Percentiles rank a stretch among this genome's conserved stretches.
phyloP scores from a whole-genome alignment of 805 yeast genomes.

The Candida succiphila region DNA sequence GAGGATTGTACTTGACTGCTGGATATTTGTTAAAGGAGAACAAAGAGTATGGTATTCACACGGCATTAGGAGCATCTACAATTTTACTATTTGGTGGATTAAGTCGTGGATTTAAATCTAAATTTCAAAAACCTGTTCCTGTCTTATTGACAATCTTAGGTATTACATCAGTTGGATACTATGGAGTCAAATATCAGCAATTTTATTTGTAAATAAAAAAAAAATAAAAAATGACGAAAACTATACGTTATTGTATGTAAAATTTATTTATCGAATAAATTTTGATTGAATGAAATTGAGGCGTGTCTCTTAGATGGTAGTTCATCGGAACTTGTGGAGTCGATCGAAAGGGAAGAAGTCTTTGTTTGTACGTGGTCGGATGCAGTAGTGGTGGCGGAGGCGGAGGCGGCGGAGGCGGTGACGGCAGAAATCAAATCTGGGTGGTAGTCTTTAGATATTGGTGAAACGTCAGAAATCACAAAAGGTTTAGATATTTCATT shows the following conservation, averaged over 20 bases:
- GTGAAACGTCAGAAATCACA: conserved; percentile 55
- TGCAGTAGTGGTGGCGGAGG: too few relatives aligned
- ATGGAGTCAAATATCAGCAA: conserved; percentile 64
- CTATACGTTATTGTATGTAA: too few relatives aligned
- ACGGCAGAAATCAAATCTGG: too few relatives aligned
- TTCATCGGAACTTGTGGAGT: too few relatives aligned
- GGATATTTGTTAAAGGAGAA: conserved; percentile 69
- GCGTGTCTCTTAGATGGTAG: too few relatives aligned
- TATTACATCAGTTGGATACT: conserved; percentile 52
- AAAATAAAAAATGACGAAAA: too few relatives aligned
- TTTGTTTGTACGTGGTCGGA: too few relatives aligned
- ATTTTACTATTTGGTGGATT: conserved; percentile 62
- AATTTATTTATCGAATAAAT: too few relatives aligned
- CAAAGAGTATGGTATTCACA: conserved; percentile 71
- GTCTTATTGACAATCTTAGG: conserved; percentile 56
- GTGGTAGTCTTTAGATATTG: conserved; percentile 20
- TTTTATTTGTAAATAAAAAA: conserved; percentile 30
- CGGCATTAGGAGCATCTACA: conserved; percentile 66
- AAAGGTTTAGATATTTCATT: conserved; percentile 52
- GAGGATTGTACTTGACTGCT: conserved; percentile 52
- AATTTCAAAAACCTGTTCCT: conserved; percentile 70
- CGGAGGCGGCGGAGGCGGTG: too few relatives aligned
- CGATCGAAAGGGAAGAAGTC: too few relatives aligned
- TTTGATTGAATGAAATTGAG: too few relatives aligned
- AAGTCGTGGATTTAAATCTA: conserved; percentile 50